phyloP scores from a whole-genome alignment of 108 stramenopile genomes.

The Stephanodiscus minutulus region DNA sequence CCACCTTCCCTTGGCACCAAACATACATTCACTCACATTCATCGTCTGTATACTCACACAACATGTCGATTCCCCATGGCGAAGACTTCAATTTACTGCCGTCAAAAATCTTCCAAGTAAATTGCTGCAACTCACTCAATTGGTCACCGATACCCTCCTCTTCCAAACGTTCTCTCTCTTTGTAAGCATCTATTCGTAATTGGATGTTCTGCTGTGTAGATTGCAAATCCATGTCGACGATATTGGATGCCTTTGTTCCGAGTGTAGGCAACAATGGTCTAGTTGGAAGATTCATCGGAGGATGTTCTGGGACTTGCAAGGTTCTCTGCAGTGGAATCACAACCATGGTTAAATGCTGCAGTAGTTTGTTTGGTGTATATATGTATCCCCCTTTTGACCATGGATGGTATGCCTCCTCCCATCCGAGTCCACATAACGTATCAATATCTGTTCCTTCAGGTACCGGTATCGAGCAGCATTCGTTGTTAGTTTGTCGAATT shows the following conservation, averaged over 20 bases:
- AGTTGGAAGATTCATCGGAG: not conserved
- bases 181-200: not conserved
- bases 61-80: conserved; percentile 15
- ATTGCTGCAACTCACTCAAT: not conserved
- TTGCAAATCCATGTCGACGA: not conserved
- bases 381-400: conserved; percentile 3
- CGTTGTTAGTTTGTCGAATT: too few relatives aligned
- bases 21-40: not conserved
- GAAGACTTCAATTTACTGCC: not conserved
- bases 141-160: not conserved
- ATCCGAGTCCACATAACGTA: conserved; percentile 7
- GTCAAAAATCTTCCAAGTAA: conserved; percentile 7
- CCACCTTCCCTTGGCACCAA: conserved; percentile 12
- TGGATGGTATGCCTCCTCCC: conserved; percentile 9
- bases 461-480: too few relatives aligned
- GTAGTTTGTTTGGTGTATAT: not conserved
- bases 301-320: not conserved
- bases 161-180: conserved; percentile 3
- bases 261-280: conserved; percentile 2
- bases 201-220: not conserved
- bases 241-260: not conserved
- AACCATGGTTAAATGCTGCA: conserved; percentile 1
- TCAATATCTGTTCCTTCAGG: too few relatives aligned
- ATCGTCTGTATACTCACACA: conserved; percentile 7
- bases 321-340: not conserved